Conservation (phyloP, 352 stramenopile species). For the Phytophthora podocarpi region DNA sequence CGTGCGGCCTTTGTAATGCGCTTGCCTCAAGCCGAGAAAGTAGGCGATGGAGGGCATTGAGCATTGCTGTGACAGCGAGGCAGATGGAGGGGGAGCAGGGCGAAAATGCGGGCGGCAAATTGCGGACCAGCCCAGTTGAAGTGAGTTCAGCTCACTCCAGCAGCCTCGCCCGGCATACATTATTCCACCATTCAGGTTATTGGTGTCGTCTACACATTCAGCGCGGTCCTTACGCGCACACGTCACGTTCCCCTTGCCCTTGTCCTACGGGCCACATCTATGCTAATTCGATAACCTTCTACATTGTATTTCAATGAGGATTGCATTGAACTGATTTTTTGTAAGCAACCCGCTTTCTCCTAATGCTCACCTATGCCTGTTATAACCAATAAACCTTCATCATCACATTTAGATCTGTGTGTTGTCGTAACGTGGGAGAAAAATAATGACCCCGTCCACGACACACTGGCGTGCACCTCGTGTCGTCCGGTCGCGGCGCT, state of each 20-base stretch:
- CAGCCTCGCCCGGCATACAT: not conserved
- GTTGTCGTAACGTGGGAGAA: conserved; percentile 15
- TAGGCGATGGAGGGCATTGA: not conserved
- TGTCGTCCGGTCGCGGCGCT: conserved; percentile 5
- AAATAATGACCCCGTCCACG: conserved; percentile 9
- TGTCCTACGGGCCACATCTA: not conserved
- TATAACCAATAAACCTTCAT: not conserved
- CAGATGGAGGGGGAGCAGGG: not conserved
- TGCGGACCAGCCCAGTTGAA: too few species aligned
- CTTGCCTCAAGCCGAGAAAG: not conserved
- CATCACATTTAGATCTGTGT: not conserved
- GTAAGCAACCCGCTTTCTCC: not conserved
- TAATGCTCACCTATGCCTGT: not conserved
- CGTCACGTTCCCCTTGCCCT: conserved; percentile 19
- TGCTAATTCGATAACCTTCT: not conserved
- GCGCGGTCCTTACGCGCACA: conserved; percentile 1
- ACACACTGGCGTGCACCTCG: conserved; percentile 5
- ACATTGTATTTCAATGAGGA: not conserved
- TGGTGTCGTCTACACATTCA: conserved; percentile 9
- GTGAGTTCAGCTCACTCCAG: not conserved
- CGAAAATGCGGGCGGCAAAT: not conserved
- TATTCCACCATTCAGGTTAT: conserved; percentile 4
- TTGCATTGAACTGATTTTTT: conserved; percentile 7
- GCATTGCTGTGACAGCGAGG: conserved; percentile 1
- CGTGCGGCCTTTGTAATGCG: not conserved